Conservation (phyloP, 768 basidiomycete species). For the Tephrocybe sp. region DNA sequence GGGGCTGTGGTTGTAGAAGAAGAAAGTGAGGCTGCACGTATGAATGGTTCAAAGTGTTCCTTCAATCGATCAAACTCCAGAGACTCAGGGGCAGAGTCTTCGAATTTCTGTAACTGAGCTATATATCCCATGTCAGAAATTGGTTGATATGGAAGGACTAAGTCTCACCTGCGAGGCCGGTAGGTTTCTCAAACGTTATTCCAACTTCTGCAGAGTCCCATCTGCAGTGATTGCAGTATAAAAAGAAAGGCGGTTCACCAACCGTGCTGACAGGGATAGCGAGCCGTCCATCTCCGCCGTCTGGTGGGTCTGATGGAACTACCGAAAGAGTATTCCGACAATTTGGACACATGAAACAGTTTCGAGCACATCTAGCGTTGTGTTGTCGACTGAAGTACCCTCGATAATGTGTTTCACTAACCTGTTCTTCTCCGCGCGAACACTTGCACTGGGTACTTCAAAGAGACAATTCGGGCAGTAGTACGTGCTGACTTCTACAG, state of each 20-base stretch:
- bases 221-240: constrained; percentile 89
- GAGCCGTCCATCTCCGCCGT: constrained; percentile 55
- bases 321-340: constrained; percentile 90
- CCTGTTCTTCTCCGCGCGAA: constrained; percentile 98
- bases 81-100: constrained; percentile 82
- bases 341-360: constrained; percentile 95
- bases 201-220: constrained; percentile 95
- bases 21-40: constrained; percentile 80
- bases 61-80: constrained; percentile 93
- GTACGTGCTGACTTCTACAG: constrained; percentile 93
- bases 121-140: constrained; percentile 4
- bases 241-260: constrained; percentile 87
- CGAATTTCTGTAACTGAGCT: constrained; percentile 91
- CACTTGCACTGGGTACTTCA: constrained; percentile 97
- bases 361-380: constrained; percentile 83
- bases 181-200: constrained; percentile 95
- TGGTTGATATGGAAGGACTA: not conserved
- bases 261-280: constrained; percentile 55
- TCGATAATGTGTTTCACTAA: constrained; percentile 26
- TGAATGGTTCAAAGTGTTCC: constrained; percentile 95
- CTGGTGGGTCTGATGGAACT: constrained; percentile 85
- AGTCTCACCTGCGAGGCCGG: constrained; percentile 83
- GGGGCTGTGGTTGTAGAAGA: constrained; percentile 55
- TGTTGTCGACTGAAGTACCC: constrained; percentile 6
- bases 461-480: constrained; percentile 99